Base-by-base conservation (phyloP, 2,329 filamentous ascomycete genomes). In the Paecilomyces niveus region DNA sequence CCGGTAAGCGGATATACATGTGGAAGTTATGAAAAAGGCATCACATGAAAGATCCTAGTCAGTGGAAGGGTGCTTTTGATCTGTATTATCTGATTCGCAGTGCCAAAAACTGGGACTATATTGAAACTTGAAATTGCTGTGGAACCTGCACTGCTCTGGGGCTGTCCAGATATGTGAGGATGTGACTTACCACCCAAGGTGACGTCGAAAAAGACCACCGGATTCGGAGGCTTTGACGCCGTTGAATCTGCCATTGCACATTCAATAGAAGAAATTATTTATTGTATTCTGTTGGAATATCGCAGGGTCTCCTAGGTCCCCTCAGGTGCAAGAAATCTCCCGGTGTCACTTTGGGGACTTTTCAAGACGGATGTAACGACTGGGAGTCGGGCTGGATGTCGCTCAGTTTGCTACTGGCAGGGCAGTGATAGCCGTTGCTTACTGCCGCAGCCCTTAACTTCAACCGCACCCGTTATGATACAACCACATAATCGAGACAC, bases 181-280 rank as follows among this genome's bases (percentile, higher is more conserved):
- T n/a, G 33, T 50, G n/a, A 64, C 72, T 68, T 72, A 79, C 78
- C 78, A 67, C 74, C 77, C 29, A 80, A 69, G 55, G 76, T 70
- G 31, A 80, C 65, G 64, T 80, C 78, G 59, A 80, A 79, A 64
- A 80, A 80, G n/a, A 80, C 77, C 39, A 80, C 68, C 11, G 78
- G 78, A 58, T 80, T 76, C 15, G 65, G 26, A 13, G 61, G 15
- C 58, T 63, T 63, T 13, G 55, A 53, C 15, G 24, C 11, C 21
- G 15, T 53, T 21, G 52, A 32, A 52, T 62, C 54, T 4, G 57
- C 55, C 59, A 63, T 61, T 29, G 26, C 26, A 29, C 26, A 29
- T 29, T 29, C 26, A 7, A 29, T 29, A 29, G 26, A 5, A 29
- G 2, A 29, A 7, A 29, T 29, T 29, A 29, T 3, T 29, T 29